Conservation (phyloP, 208 protist species). For the Wallacemonas sp. region DNA sequence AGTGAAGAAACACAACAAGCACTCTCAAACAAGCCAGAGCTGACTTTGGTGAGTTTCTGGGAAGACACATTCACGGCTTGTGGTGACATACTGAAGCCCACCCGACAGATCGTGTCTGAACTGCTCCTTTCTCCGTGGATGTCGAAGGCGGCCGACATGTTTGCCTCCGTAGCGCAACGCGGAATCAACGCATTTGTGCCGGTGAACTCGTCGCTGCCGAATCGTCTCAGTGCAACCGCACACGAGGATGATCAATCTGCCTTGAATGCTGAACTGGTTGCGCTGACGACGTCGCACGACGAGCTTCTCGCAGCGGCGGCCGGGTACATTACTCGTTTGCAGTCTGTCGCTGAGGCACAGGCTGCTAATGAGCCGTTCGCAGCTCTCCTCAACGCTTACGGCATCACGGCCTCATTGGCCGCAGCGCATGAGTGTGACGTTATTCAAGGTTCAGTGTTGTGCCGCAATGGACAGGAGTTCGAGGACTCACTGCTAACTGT, state of each 20-base stretch:
- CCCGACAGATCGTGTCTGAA: no score
- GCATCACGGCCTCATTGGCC: constrained; percentile 4
- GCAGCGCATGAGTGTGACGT: constrained; percentile 22
- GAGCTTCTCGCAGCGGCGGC: neutral
- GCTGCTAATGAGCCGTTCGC: neutral
- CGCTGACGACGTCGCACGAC: neutral
- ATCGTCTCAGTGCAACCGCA: neutral
- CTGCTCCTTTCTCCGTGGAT: no score
- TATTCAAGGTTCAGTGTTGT: constrained; percentile 16
- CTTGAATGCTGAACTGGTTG: neutral
- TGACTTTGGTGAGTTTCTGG: no score
- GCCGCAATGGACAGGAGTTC: constrained; percentile 12
- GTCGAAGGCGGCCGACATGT: neutral
- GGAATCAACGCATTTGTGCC: neutral
- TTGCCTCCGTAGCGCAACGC: neutral
- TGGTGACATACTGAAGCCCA: no score
- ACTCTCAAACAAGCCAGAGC: no score
- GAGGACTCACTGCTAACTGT: constrained; percentile 5
- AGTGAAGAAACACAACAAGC: no score
- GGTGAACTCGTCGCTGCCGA: neutral
- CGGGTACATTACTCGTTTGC: neutral
- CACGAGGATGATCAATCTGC: neutral
- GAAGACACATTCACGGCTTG: no score
- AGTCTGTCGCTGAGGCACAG: neutral
- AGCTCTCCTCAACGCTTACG: constrained; percentile 15